phyloP scores from a whole-genome alignment of 768 basidiomycete genomes.

The Lactifluus hygrophoroides region DNA sequence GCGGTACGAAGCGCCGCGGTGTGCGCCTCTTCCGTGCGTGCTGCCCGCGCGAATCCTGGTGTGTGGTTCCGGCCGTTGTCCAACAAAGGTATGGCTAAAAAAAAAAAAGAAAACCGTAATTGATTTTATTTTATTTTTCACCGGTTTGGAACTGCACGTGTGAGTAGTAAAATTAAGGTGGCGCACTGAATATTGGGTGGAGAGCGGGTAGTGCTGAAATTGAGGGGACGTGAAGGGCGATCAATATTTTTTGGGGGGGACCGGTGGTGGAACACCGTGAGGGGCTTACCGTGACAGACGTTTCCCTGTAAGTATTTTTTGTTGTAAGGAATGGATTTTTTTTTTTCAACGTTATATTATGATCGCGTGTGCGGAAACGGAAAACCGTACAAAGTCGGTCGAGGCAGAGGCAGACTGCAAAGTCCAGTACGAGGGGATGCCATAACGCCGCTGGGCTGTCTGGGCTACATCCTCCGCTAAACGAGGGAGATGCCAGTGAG shows the following conservation, averaged over 20 bases:
- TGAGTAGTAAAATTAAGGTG: too few relatives aligned
- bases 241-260: background rate
- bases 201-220: constrained; percentile 12
- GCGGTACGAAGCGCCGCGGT: constrained; percentile 11
- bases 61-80: constrained; percentile 17
- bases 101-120: too few relatives aligned
- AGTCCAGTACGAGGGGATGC: constrained; percentile 8
- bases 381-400: constrained; percentile 18
- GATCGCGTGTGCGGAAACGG: background rate
- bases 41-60: constrained; percentile 13
- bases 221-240: background rate
- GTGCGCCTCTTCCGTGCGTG: constrained; percentile 15
- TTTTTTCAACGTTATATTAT: background rate
- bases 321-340: background rate
- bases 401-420: constrained; percentile 9
- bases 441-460: constrained; percentile 12
- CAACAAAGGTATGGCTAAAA: constrained; percentile 13
- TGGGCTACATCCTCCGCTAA: constrained; percentile 19
- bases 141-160: too few relatives aligned
- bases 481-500: too few relatives aligned
- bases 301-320: constrained; percentile 12
- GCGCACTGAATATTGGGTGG: constrained; percentile 18
- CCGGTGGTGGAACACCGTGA: background rate
- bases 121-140: too few relatives aligned
- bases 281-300: constrained; percentile 16